Conservation (phyloP, 140 eudicot genomes). For the Stevia rebaudiana region DNA sequence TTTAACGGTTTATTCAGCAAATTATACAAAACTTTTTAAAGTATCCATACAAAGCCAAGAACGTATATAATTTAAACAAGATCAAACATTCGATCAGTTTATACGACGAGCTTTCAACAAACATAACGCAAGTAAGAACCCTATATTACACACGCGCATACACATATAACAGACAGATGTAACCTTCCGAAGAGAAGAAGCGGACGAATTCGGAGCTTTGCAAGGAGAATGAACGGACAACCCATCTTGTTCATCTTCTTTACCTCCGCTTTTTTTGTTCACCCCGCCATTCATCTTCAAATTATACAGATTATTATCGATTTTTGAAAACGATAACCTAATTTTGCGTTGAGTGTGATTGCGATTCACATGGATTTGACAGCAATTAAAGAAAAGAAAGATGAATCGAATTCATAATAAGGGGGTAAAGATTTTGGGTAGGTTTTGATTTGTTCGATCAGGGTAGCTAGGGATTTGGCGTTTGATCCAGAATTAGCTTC, state of each 20-base stretch:
- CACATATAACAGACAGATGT: not conserved
- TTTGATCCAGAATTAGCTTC: slow-evolving; percentile 27
- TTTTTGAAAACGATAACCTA: not conserved
- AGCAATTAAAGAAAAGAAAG: not conserved
- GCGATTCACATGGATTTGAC: not conserved
- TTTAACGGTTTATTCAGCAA: too few species aligned
- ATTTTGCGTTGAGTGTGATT: not conserved
- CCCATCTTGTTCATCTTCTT: slow-evolving; percentile 76
- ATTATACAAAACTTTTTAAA: too few species aligned
- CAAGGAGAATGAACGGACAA: slow-evolving; percentile 93
- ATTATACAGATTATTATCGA: not conserved
- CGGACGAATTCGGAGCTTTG: slow-evolving; percentile 60
- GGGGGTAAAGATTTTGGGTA: slow-evolving; percentile 1
- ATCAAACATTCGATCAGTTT: not conserved
- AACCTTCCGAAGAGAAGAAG: slow-evolving; percentile 80
- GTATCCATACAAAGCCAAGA: not conserved
- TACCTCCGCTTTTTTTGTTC: slow-evolving; percentile 30
- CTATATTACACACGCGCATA: not conserved
- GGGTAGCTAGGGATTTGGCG: slow-evolving; percentile 35
- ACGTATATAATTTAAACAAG: not conserved
- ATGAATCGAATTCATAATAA: slow-evolving; percentile 9
- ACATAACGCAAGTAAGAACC: not conserved
- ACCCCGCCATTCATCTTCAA: slow-evolving; percentile 32
- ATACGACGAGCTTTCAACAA: not conserved
- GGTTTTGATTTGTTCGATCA: slow-evolving; percentile 15